These are phyloP conservation scores for Aspergillus puulaauensis DNA, from an alignment of 2,329 filamentous ascomycete genomes.

Conservation along the genomic window DNA sequence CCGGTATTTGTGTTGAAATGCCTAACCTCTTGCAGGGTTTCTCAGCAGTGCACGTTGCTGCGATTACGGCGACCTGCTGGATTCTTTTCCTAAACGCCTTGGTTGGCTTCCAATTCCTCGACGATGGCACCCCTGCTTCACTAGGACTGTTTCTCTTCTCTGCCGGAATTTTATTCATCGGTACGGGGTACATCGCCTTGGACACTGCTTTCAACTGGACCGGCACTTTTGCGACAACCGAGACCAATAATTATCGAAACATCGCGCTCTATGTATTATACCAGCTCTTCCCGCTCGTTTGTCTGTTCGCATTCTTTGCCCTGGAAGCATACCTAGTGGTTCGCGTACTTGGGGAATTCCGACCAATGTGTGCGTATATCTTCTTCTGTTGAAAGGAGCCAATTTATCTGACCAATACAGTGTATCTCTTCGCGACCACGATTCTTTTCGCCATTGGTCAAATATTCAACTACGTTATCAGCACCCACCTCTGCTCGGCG, in stretches of 20 bases:
- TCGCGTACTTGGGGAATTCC: slow-evolving; percentile 78
- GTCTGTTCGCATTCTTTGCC: slow-evolving; percentile 82
- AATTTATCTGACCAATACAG: slow-evolving; percentile 32
- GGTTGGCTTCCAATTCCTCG: slow-evolving; percentile 88
- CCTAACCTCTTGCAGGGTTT: slow-evolving; percentile 62
- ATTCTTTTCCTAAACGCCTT: slow-evolving; percentile 87
- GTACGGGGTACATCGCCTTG: slow-evolving; percentile 91
- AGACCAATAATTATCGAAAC: slow-evolving; percentile 60
- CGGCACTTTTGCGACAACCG: slow-evolving; percentile 67
- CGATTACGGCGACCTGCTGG: slow-evolving; percentile 86
- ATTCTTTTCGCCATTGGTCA: slow-evolving; percentile 89
- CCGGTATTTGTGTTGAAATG: neutral
- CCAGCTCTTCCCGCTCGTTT: slow-evolving; percentile 82
- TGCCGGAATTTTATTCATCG: slow-evolving; percentile 72
- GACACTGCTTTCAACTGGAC: slow-evolving; percentile 91
- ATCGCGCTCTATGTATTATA: slow-evolving; percentile 94
- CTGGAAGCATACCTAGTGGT: slow-evolving; percentile 83
- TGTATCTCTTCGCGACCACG: slow-evolving; percentile 73
- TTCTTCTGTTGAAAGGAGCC: neutral
- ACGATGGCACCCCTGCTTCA: slow-evolving; percentile 87
- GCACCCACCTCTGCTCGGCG: slow-evolving; percentile 83
- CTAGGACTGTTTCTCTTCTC: slow-evolving; percentile 73
- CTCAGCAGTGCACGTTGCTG: slow-evolving; percentile 83
- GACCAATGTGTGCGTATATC: slow-evolving; percentile 72
- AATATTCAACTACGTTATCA: slow-evolving; percentile 94